These are phyloP conservation scores for Coprinopsis marcescibilis DNA, from an alignment of 768 basidiomycete genomes.

Conservation along the genomic window DNA sequence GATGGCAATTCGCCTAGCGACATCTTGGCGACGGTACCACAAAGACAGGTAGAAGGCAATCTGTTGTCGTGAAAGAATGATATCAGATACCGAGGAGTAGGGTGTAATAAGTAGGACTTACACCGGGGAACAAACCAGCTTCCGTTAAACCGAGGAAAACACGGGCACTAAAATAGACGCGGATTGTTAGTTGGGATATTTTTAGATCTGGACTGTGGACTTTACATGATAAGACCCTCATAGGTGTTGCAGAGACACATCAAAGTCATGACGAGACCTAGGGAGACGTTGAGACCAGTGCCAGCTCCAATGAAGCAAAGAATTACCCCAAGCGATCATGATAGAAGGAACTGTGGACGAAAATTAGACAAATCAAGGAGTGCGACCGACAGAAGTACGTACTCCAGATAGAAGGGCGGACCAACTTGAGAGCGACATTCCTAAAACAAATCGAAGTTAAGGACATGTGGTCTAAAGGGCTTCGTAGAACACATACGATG, in stretches of 20 bases:
- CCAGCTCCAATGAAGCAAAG: background rate
- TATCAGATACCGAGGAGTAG: background rate
- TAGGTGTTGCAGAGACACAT: constrained; percentile 29
- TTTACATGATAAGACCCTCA: constrained; percentile 24
- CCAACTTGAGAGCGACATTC: constrained; percentile 28
- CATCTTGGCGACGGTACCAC: constrained; percentile 58
- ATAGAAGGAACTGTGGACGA: constrained; percentile 23
- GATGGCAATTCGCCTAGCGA: constrained; percentile 52
- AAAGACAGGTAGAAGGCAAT: constrained; percentile 43
- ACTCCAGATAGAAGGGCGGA: constrained; percentile 29
- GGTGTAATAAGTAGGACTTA: constrained; percentile 19
- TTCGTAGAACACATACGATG: constrained; percentile 20
- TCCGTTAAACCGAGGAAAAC: constrained; percentile 36
- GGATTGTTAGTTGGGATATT: background rate
- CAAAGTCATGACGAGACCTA: constrained; percentile 23
- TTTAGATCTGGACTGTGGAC: background rate
- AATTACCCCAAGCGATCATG: constrained; percentile 27
- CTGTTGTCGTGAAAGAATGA: constrained; percentile 13
- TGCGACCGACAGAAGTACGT: constrained; percentile 4
- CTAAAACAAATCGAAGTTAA: constrained; percentile 10
- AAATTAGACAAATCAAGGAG: background rate
- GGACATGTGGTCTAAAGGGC: background rate
- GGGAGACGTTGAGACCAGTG: background rate
- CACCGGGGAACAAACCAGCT: constrained; percentile 34
- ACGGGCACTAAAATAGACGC: constrained; percentile 24